Evolutionary conservation across 495 filamentous ascomycete genomes (phyloP).

Genomic region (Collariella sp.): DNA sequence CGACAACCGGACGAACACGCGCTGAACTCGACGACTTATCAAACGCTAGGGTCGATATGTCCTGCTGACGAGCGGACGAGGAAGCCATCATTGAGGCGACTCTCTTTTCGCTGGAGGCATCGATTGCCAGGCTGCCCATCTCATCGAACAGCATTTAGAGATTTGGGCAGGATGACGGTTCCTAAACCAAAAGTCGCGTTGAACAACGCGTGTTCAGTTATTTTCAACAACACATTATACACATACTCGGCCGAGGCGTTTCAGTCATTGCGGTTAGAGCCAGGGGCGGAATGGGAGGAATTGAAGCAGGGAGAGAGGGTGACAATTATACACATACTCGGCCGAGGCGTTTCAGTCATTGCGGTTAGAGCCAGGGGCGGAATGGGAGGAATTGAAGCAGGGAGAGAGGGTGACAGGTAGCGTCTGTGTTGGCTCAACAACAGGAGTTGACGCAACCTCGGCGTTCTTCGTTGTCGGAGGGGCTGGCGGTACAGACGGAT

Average conservation of each 20-base stretch:
- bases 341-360: constrained; percentile 67
- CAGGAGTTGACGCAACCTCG: constrained; percentile 41
- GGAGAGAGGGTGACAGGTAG: constrained; percentile 63
- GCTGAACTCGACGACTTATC: background rate
- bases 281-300: constrained; percentile 62
- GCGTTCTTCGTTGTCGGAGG: constrained; percentile 84
- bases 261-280: constrained; percentile 57
- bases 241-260: constrained; percentile 70
- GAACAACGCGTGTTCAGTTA: constrained; percentile 69
- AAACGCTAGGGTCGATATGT: constrained; percentile 17
- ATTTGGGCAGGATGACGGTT: constrained; percentile 45
- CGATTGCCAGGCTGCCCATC: constrained; percentile 6
- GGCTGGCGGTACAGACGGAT: constrained; percentile 43
- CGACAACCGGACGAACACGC: background rate
- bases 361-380: constrained; percentile 53
- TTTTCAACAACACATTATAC: constrained; percentile 80
- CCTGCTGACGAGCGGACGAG: constrained; percentile 20
- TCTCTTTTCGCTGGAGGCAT: constrained; percentile 9
- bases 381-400: constrained; percentile 58
- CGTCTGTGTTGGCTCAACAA: constrained; percentile 64
- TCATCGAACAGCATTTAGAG: constrained; percentile 1
- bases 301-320: constrained; percentile 54
- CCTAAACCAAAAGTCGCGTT: constrained; percentile 58
- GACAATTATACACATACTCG: constrained; percentile 80
- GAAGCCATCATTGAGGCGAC: constrained; percentile 5